Conservation (phyloP, 2,329 filamentous ascomycete genomes). For the Cyphellophora europaea region DNA sequence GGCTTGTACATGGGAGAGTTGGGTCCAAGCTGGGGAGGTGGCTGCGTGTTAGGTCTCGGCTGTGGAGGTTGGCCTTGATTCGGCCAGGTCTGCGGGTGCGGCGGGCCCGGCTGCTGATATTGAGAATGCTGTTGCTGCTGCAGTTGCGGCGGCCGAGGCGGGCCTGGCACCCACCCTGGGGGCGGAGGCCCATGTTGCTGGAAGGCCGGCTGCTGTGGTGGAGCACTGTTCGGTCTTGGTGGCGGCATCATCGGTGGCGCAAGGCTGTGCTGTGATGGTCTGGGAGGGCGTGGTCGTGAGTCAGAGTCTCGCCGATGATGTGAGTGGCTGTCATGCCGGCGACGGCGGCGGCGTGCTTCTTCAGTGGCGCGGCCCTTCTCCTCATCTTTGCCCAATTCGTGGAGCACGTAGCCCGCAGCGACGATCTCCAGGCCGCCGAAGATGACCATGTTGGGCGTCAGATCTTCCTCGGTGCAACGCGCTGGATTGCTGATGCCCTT, state of each 20-base stretch:
- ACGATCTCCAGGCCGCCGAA: slow-evolving; percentile 11
- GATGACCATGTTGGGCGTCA: slow-evolving; percentile 8
- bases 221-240: slow-evolving; percentile 6
- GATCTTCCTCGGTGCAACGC: too few species aligned
- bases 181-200: slow-evolving; percentile 1
- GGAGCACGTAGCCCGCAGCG: slow-evolving; percentile 10
- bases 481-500: too few species aligned
- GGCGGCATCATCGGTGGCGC: slow-evolving; percentile 3
- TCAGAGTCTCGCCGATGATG: slow-evolving; percentile 5
- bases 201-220: slow-evolving; percentile 4
- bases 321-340: slow-evolving; percentile 4
- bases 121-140: slow-evolving; percentile 1
- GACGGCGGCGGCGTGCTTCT: slow-evolving; percentile 1
- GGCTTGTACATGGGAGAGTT: too few species aligned
- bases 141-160: background rate
- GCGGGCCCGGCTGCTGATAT: slow-evolving; percentile 3
- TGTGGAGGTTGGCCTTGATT: too few species aligned
- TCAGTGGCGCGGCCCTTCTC: slow-evolving; percentile 2
- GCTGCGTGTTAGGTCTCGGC: too few species aligned
- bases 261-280: slow-evolving; percentile 2
- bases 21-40: too few species aligned
- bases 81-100: slow-evolving; percentile 1
- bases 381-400: slow-evolving; percentile 11
- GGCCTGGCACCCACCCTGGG: background rate
- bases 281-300: slow-evolving; percentile 1